phyloP scores from a whole-genome alignment of 2,329 filamentous ascomycete genomes.

The Apiospora hydei region DNA sequence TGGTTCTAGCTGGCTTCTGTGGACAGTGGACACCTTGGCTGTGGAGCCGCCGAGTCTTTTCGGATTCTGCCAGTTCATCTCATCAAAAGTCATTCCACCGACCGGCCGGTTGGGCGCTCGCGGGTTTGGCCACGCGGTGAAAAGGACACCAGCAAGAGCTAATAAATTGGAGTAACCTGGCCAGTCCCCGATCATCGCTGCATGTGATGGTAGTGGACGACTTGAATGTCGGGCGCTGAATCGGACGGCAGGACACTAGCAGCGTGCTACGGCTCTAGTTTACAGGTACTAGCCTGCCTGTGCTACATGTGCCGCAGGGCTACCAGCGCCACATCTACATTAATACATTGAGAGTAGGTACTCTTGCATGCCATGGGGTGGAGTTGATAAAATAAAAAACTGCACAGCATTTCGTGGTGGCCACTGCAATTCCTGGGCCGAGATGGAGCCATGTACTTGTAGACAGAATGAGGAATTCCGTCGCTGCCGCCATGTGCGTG shows the following conservation, averaged over 20 bases:
- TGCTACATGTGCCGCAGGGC: neutral
- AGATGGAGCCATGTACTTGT: neutral
- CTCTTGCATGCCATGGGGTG: neutral
- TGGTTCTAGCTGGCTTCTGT: slow-evolving; percentile 12
- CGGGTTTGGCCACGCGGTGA: neutral
- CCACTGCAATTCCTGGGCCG: neutral
- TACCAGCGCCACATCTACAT: neutral
- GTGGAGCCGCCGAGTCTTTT: neutral
- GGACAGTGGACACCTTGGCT: neutral
- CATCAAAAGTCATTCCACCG: neutral
- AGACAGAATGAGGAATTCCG: neutral
- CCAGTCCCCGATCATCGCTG: neutral
- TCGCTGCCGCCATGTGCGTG: slow-evolving; percentile 6
- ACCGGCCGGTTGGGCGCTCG: neutral
- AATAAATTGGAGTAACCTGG: slow-evolving; percentile 5
- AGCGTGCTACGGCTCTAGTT: neutral
- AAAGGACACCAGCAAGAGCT: slow-evolving; percentile 10
- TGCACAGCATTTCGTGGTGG: neutral
- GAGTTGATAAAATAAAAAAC: neutral
- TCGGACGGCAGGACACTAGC: neutral
- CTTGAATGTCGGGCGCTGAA: neutral
- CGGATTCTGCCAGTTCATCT: neutral
- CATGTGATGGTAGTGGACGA: slow-evolving; percentile 4
- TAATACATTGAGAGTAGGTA: neutral
- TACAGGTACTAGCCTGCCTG: neutral